Base-by-base conservation (phyloP, 2,329 filamentous ascomycete genomes). In the Raffaelea deltoideospora region DNA sequence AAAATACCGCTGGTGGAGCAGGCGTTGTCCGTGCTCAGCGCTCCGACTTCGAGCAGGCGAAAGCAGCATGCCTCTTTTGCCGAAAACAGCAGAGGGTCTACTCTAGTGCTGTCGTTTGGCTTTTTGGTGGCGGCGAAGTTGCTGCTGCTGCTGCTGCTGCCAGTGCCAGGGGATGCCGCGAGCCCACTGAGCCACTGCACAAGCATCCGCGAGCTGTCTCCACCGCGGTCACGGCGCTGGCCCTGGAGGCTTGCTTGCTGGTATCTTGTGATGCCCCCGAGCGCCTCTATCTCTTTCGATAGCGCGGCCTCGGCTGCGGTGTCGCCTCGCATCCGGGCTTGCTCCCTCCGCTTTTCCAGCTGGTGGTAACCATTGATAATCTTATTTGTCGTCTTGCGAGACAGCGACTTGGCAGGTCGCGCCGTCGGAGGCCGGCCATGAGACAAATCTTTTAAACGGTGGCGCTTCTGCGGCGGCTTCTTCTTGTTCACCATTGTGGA, bases 41-140 rank as follows among this genome's bases (percentile, higher is more conserved):
- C 81, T 8, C 90, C 90, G 34, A 98, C 76, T 57, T 98, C 90
- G 7, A 98, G 73, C 60, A 96, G 74, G 17, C 66, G 71, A 28
- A 84, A 55, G 6, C n/a, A n/a, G n/a, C n/a, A n/a, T n/a, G n/a
- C n/a, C n/a, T n/a, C n/a, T n/a, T n/a, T n/a, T n/a, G n/a, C n/a
- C n/a, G n/a, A n/a, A n/a, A n/a, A 27, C 26, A 2, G 34, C 49
- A 1, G 27, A 15, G 3, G 28, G 23, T 26, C 8, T 13, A 8
- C 23, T 13, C 23, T 26, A 24, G 13, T 15, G 18, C 4, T 5
- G n/a, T 8, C 40, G 40, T 11, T 13, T 27, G n/a, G n/a, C n/a
- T n/a, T n/a, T n/a, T n/a, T n/a, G n/a, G n/a, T n/a, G n/a, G n/a
- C n/a, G n/a, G n/a, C n/a, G n/a, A n/a, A n/a, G n/a, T n/a, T n/a